phyloP scores from a whole-genome alignment of 306 rosid species.

The Cucumis melo region DNA sequence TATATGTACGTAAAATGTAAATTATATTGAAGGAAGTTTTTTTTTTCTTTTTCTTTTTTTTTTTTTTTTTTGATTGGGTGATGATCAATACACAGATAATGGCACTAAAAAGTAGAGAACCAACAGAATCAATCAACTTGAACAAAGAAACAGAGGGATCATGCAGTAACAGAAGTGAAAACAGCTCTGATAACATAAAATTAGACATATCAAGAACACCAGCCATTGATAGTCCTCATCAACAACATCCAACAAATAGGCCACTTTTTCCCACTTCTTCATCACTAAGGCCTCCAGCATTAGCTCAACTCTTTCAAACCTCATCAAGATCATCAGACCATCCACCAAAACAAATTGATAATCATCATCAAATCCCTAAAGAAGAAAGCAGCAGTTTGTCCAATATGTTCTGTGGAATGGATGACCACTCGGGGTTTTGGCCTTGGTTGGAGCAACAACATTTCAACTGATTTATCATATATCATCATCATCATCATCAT shows the following conservation, averaged over 20 bases:
- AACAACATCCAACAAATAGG: slow-evolving; percentile 37
- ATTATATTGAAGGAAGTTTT: not conserved
- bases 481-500: not conserved
- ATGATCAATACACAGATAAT: slow-evolving; percentile 31
- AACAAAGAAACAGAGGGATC: slow-evolving; percentile 99
- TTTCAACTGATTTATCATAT: slow-evolving; percentile 37
- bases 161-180: slow-evolving; percentile 92
- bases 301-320: slow-evolving; percentile 67
- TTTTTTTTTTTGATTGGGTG: too few relatives aligned
- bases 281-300: slow-evolving; percentile 30
- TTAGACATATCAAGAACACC: slow-evolving; percentile 82
- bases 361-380: slow-evolving; percentile 36
- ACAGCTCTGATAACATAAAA: slow-evolving; percentile 85
- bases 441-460: slow-evolving; percentile 97
- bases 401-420: slow-evolving; percentile 83
- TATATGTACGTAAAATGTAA: not conserved
- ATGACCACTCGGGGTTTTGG: slow-evolving; percentile 94
- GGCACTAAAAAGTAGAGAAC: slow-evolving; percentile 86
- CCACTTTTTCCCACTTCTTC: slow-evolving; percentile 43
- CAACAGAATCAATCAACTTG: slow-evolving; percentile 87
- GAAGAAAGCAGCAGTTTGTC: slow-evolving; percentile 52
- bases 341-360: slow-evolving; percentile 23
- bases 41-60: too few relatives aligned
- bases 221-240: slow-evolving; percentile 63
- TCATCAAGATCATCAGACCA: slow-evolving; percentile 64